Evolutionary conservation across 192 early-diverging fungal genomes (phyloP).

Genomic region (Coemansia sp.): DNA sequence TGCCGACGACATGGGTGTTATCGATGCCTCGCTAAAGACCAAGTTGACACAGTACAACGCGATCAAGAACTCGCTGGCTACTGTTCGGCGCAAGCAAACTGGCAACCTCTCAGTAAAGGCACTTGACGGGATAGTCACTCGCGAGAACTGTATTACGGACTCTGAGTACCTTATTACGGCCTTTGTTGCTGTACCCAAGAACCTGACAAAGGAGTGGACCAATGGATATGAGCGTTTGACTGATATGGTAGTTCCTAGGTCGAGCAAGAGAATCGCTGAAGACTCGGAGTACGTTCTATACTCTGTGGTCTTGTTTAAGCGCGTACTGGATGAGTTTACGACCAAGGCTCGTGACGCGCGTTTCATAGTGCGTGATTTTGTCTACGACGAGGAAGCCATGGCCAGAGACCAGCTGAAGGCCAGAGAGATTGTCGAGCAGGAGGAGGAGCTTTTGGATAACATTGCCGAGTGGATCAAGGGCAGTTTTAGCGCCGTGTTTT

Average conservation of each 20-base stretch:
- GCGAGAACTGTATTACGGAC: slow-evolving; percentile 87
- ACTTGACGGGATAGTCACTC: slow-evolving; percentile 88
- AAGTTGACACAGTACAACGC: slow-evolving; percentile 88
- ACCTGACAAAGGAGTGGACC: slow-evolving; percentile 80
- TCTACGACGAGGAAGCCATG: slow-evolving; percentile 82
- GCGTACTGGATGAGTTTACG: slow-evolving; percentile 89
- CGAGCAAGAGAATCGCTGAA: slow-evolving; percentile 85
- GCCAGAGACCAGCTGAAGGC: slow-evolving; percentile 71
- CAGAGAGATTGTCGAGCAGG: slow-evolving; percentile 74
- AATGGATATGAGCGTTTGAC: slow-evolving; percentile 89
- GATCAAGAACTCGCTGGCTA: slow-evolving; percentile 79
- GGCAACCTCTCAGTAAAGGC: slow-evolving; percentile 90
- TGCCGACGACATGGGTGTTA: slow-evolving; percentile 80
- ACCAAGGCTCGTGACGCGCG: slow-evolving; percentile 88
- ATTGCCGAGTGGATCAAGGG: slow-evolving; percentile 87
- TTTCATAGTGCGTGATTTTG: slow-evolving; percentile 96
- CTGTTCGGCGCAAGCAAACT: slow-evolving; percentile 79
- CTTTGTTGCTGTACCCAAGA: slow-evolving; percentile 94
- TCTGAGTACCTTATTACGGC: slow-evolving; percentile 95
- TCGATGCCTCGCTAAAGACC: slow-evolving; percentile 89
- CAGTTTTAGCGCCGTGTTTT: slow-evolving; percentile 93
- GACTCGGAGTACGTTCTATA: slow-evolving; percentile 96
- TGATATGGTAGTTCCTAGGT: slow-evolving; percentile 96
- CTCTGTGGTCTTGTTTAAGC: slow-evolving; percentile 90
- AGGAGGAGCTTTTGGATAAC: slow-evolving; percentile 76